A percentile compares a stretch with the other conserved stretches of the same genome.
Conservation (phyloP, 495 filamentous ascomycete species). For the Penicillium turbatum region DNA sequence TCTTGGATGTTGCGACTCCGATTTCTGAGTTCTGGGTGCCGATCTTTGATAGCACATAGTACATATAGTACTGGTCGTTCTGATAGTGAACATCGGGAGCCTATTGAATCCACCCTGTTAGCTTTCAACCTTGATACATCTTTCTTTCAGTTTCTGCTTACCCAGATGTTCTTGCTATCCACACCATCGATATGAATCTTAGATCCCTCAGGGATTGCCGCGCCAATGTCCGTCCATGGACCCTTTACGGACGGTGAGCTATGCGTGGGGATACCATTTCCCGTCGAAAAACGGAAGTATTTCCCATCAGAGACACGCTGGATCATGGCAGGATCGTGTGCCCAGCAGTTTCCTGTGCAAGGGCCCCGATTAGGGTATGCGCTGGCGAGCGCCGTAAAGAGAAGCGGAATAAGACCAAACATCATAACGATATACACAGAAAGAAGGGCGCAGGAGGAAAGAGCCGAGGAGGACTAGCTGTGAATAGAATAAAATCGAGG, state of each 20-base stretch:
- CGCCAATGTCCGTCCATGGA: slow-evolving; percentile 59
- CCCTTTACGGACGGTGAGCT: slow-evolving; percentile 55
- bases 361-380: slow-evolving; percentile 50
- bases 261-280: slow-evolving; percentile 54
- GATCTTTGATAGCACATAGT: slow-evolving; percentile 64
- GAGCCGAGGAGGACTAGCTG: neutral
- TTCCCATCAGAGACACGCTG: slow-evolving; percentile 58
- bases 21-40: slow-evolving; percentile 62
- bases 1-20: slow-evolving; percentile 62
- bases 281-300: slow-evolving; percentile 71
- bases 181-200: slow-evolving; percentile 50
- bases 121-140: too few relatives aligned
- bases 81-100: slow-evolving; percentile 62
- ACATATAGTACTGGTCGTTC: slow-evolving; percentile 59
- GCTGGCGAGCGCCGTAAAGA: slow-evolving; percentile 27
- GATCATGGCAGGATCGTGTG: slow-evolving; percentile 63
- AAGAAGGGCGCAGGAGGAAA: neutral
- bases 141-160: slow-evolving; percentile 22
- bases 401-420: slow-evolving; percentile 20
- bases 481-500: neutral
- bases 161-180: slow-evolving; percentile 54
- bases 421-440: slow-evolving; percentile 10
- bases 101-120: slow-evolving; percentile 27
- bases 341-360: slow-evolving; percentile 56
- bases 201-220: slow-evolving; percentile 53